A percentile compares a stretch with the other conserved stretches of the same genome.
Conservation (phyloP, 352 stramenopile genomes). For the Globisporangium sylvaticum region DNA sequence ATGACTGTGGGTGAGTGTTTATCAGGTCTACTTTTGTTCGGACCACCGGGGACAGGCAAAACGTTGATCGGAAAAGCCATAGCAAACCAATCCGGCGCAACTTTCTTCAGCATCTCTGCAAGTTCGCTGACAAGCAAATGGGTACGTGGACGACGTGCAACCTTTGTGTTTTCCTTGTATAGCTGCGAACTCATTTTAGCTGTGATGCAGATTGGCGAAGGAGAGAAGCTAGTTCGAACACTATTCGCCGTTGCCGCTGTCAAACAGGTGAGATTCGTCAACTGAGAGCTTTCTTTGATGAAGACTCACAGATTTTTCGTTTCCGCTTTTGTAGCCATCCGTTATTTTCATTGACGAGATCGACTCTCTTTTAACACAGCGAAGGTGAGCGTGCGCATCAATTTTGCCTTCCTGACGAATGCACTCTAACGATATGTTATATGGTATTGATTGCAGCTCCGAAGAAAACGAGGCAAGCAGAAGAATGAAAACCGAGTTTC, state of each 20-base stretch:
- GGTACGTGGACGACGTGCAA: conserved; percentile 31
- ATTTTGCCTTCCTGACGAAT: neutral
- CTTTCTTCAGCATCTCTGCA: conserved; percentile 99
- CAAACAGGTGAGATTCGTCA: conserved; percentile 55
- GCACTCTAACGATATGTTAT: neutral
- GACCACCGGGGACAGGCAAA: conserved; percentile 95
- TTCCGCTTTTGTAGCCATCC: conserved; percentile 64
- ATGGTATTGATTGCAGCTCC: conserved; percentile 34
- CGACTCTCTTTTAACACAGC: conserved; percentile 96
- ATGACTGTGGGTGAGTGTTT: neutral
- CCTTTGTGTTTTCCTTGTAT: neutral
- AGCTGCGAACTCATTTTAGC: neutral
- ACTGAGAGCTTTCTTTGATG: neutral
- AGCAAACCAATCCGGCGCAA: conserved; percentile 95
- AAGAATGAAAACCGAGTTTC: conserved; percentile 98
- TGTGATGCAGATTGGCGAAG: conserved; percentile 92
- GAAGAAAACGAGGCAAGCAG: conserved; percentile 97
- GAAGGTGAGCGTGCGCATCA: conserved; percentile 51
- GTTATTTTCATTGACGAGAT: conserved; percentile 99
- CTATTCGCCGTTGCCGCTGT: conserved; percentile 95
- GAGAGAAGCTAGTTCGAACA: conserved; percentile 96
- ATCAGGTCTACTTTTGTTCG: conserved; percentile 92
- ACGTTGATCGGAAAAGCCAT: conserved; percentile 99
- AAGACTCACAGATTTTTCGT: neutral
- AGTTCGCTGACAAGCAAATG: conserved; percentile 99